Conservation (phyloP, 2,329 filamentous ascomycete species). For the Shiraia sp. region DNA sequence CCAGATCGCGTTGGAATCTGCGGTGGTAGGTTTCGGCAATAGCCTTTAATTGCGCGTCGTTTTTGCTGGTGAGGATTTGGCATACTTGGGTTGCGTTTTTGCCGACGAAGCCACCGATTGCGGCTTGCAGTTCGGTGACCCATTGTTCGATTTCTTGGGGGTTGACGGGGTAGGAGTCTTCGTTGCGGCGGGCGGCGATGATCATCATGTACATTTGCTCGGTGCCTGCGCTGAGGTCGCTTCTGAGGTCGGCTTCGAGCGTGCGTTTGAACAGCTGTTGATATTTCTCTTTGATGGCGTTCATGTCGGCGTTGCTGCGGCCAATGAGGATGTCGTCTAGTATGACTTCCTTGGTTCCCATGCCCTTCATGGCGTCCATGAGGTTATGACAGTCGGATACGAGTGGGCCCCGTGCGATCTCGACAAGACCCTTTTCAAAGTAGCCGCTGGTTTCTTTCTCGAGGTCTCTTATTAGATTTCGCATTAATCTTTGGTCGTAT, state of each 20-base stretch:
- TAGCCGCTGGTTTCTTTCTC: constrained; percentile 74
- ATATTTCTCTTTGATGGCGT: constrained; percentile 82
- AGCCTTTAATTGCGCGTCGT: constrained; percentile 81
- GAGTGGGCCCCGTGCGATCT: constrained; percentile 78
- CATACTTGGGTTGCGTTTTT: constrained; percentile 79
- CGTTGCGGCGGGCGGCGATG: constrained; percentile 71
- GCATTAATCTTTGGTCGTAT: constrained; percentile 65
- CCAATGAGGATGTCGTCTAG: constrained; percentile 85
- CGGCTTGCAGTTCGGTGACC: constrained; percentile 74
- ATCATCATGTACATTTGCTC: constrained; percentile 84
- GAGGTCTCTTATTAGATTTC: constrained; percentile 75
- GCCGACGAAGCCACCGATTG: constrained; percentile 65
- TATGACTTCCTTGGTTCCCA: constrained; percentile 83
- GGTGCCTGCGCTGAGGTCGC: constrained; percentile 84
- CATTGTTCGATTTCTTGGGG: constrained; percentile 76
- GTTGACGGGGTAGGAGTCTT: constrained; percentile 75
- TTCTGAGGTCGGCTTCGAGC: constrained; percentile 73
- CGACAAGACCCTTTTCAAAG: constrained; percentile 74
- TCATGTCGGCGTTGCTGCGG: constrained; percentile 83
- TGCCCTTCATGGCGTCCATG: constrained; percentile 72
- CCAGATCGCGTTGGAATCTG: constrained; percentile 71
- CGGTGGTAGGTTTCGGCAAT: constrained; percentile 75
- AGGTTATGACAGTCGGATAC: constrained; percentile 73
- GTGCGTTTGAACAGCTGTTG: constrained; percentile 66
- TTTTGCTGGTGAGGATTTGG: constrained; percentile 74